Evolutionary conservation across 441 rosid species (phyloP), one percentile per base, ranked within the genome.

Genomic region (Manihot esculenta): DNA sequence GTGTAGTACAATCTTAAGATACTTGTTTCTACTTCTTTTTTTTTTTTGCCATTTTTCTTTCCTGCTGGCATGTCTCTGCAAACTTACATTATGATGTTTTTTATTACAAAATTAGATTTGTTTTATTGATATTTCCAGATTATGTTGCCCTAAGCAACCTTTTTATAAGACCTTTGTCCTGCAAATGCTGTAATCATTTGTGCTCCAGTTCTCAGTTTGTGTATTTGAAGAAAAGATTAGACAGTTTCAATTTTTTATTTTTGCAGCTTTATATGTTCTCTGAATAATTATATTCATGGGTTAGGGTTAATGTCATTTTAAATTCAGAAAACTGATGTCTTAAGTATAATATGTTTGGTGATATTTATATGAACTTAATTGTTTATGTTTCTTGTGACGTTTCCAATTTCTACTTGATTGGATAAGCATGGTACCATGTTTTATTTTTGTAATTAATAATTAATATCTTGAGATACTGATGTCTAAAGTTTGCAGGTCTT

Each of bases 401-500:
- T 13, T n/a, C 4, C 2, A 30, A 20, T 54, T 45, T 51, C 10
- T 27, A 56, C 69, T 63, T 59, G 18, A 64, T 20, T 38, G 51
- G 56, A 47, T 44, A 30, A n/a, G 23, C 49, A 59, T 57, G 23
- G 18, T 48, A 38, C 41, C 4, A 12, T 27, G 33, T 30, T 9
- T 45, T n/a, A n/a, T 0, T 67, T 23, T 66, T 44, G 13, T 66
- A 15, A 24, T 57, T 63, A 48, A 72, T 55, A 24, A 57, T 51
- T 60, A 47, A 26, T 24, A 20, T 59, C n/a, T 58, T 42, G 26
- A 45, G n/a, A 10, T 70, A 47, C 65, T 54, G 51, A 64, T 55
- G 20, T 26, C 62, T 30, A 30, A 24, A 62, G 27, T 54, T 58
- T 51, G 72, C 86, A 94, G 99, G 98, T 95, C 51, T 78, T 95